Percentiles rank a stretch among this genome's conserved stretches.
Conservation (phyloP, 108 stramenopile species). For the Discostella stelligeroides region DNA sequence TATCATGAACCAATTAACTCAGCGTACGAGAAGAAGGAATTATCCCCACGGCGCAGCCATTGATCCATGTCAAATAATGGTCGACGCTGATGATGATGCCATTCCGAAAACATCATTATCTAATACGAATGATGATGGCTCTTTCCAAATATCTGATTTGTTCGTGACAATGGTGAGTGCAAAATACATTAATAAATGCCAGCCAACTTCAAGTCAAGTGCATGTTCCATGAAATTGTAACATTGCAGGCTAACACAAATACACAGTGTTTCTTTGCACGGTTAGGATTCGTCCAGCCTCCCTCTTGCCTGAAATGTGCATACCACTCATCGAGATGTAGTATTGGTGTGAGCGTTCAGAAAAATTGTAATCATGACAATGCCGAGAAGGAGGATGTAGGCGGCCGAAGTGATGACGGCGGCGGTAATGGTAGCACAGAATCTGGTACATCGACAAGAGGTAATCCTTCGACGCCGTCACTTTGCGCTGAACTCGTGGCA, state of each 20-base stretch:
- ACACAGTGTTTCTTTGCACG: conserved; percentile 73
- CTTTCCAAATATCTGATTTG: conserved; percentile 36
- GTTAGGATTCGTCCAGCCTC: conserved; percentile 82
- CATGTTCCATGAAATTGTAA: neutral
- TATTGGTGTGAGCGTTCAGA: neutral
- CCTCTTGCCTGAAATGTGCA: conserved; percentile 70
- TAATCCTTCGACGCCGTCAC: conserved; percentile 36
- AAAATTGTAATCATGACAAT: too few relatives aligned
- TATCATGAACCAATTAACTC: conserved; percentile 15
- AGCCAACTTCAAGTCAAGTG: too few relatives aligned
- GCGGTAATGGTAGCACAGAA: too few relatives aligned
- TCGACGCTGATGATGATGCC: neutral
- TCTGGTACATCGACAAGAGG: too few relatives aligned
- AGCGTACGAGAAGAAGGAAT: neutral
- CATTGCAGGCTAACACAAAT: neutral
- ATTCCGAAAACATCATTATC: too few relatives aligned
- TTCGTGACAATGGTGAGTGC: conserved; percentile 48
- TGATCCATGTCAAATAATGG: conserved; percentile 3
- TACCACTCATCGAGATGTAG: conserved; percentile 45
- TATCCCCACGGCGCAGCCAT: conserved; percentile 27
- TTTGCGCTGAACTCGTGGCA: conserved; percentile 35
- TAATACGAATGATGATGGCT: too few relatives aligned
- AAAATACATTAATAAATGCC: neutral
- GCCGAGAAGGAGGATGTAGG: neutral
- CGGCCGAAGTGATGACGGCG: conserved; percentile 11